Conservation (phyloP, 208 protist species). For the Herpetomonas samuelpessoai region DNA sequence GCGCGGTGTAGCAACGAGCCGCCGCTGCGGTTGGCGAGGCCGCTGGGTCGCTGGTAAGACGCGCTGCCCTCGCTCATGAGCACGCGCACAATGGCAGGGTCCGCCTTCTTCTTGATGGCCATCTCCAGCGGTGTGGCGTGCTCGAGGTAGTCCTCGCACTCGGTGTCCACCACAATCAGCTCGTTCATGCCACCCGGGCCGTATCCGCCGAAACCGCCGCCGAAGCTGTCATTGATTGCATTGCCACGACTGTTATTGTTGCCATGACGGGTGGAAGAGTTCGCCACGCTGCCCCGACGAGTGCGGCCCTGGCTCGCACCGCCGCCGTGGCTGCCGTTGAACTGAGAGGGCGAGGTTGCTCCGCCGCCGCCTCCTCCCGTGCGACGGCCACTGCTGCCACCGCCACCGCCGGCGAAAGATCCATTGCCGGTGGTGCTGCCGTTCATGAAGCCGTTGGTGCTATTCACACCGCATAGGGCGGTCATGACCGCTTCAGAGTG, state of each 20-base stretch:
- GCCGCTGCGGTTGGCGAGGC: slow-evolving; percentile 38
- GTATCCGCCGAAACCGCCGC: background rate
- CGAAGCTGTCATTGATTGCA: background rate
- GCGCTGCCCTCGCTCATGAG: slow-evolving; percentile 54
- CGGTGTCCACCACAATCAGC: slow-evolving; percentile 38
- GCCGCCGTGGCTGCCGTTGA: background rate
- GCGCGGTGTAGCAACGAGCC: slow-evolving; percentile 61
- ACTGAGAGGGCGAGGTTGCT: slow-evolving; percentile 4
- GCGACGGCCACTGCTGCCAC: background rate
- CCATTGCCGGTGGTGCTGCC: background rate
- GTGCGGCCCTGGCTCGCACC: background rate
- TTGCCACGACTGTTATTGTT: background rate
- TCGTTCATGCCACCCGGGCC: background rate
- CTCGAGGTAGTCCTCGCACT: slow-evolving; percentile 43
- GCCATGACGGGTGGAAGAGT: background rate
- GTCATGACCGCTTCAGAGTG: slow-evolving; percentile 24
- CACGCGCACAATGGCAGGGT: slow-evolving; percentile 27
- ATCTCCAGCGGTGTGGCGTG: slow-evolving; percentile 65
- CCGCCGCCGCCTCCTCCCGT: slow-evolving; percentile 3
- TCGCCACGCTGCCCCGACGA: background rate
- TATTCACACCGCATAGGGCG: slow-evolving; percentile 6
- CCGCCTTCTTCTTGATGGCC: slow-evolving; percentile 34
- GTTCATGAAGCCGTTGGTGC: background rate
- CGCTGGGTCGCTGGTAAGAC: slow-evolving; percentile 34
- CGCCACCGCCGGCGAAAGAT: background rate